Base-by-base conservation (phyloP, 495 filamentous ascomycete species). In the Hypoxylon rickii region DNA sequence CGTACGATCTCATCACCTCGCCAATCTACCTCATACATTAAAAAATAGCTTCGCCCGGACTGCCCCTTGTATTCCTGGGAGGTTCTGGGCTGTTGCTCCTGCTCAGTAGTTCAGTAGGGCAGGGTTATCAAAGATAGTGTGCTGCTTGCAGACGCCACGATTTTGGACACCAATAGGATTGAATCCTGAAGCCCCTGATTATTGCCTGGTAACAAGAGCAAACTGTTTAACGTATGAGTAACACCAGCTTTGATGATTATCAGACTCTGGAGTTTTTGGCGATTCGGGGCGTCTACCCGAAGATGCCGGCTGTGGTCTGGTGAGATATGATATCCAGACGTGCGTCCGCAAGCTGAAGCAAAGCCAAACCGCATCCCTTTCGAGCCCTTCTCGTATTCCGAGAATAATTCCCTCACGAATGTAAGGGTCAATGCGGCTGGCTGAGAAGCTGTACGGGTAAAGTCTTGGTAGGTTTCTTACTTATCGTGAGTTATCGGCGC, bases 21-120 rank as follows among this genome's bases (percentile, higher is more conserved):
- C 52, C 44, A 58, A 63, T 63, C 59, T 63, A 54, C 54, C 53
- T 44, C 53, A 50, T 36, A 63, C 42, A 42, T 62, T 52, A 36
- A 44, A 44, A 33, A 39, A 22, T 21, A 22, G 18, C 50, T 44
- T 12, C 26, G 20, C 29, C 33, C 48, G 24, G 37, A 8, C 34
- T 20, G 44, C 44, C 21, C 33, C 29, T 13, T 38, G 37, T 44
- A 40, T 42, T 26, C 24, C 43, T 24, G 34, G 29, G 20, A 44
- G 34, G 43, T 38, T 51, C 51, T 39, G 2, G 32, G 47, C 51
- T 36, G n/a, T 15, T 37, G 26, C 20, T 44, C 20, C 13, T 22
- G 41, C 31, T 24, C 26, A 46, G 44, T 7, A 37, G n/a, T n/a
- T n/a, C n/a, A 12, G 20, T 33, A 37, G 20, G 48, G 52, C 43